A percentile compares a stretch with the other conserved stretches of the same genome.
phyloP scores from a whole-genome alignment of 495 filamentous ascomycete genomes.

The Penicillium nucicola region DNA sequence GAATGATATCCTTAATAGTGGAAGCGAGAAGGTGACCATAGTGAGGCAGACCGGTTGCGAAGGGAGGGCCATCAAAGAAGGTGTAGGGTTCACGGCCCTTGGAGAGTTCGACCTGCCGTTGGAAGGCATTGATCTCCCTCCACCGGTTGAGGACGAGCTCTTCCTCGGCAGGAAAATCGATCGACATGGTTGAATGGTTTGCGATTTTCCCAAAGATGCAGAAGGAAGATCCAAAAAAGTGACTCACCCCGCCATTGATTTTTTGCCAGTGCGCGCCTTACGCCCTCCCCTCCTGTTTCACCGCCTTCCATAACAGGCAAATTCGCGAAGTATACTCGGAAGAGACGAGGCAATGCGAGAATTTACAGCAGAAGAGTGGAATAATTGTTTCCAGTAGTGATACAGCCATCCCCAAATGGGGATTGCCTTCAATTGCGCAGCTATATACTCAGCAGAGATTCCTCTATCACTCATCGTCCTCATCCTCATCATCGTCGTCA shows the following conservation, averaged over 20 bases:
- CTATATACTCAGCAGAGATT: slow-evolving; percentile 11
- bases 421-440: not conserved
- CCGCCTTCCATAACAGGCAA: slow-evolving; percentile 9
- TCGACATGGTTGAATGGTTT: slow-evolving; percentile 59
- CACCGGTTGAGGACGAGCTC: slow-evolving; percentile 75
- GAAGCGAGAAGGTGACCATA: slow-evolving; percentile 95
- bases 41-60: slow-evolving; percentile 78
- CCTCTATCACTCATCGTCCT: slow-evolving; percentile 46
- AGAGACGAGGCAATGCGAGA: too few relatives aligned
- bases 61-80: slow-evolving; percentile 59
- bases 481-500: slow-evolving; percentile 61
- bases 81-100: slow-evolving; percentile 71
- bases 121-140: slow-evolving; percentile 88
- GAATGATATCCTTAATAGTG: slow-evolving; percentile 97
- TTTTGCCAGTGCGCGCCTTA: slow-evolving; percentile 24
- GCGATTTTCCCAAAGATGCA: slow-evolving; percentile 15
- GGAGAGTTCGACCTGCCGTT: slow-evolving; percentile 70
- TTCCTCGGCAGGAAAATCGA: slow-evolving; percentile 91
- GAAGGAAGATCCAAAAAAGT: slow-evolving; percentile 16
- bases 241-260: slow-evolving; percentile 14
- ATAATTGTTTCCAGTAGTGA: too few relatives aligned
- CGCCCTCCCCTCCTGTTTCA: slow-evolving; percentile 4
- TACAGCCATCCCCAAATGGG: too few relatives aligned
- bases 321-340: too few relatives aligned
- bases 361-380: too few relatives aligned